Evolutionary conservation across 139 green algal species (phyloP).

Genomic region (Penium margaritaceum): DNA sequence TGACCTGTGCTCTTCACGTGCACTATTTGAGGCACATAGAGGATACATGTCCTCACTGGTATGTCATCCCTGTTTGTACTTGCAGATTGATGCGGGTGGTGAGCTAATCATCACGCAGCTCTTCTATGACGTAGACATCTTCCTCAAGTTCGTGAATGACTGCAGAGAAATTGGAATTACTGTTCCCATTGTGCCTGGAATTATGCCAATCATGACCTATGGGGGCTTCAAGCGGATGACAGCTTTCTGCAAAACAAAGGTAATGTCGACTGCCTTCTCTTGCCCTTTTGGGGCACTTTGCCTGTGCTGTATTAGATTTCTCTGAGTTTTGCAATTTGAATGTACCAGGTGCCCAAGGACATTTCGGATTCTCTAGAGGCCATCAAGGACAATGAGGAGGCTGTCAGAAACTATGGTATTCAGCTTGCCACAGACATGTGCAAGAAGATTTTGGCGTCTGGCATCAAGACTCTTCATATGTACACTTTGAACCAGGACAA

Average conservation of each 20-base stretch:
- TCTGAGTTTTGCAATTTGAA: neutral
- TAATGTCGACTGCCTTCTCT: neutral
- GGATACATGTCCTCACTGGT: neutral
- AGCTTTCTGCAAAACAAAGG: slow-evolving; percentile 85
- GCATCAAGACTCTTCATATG: slow-evolving; percentile 77
- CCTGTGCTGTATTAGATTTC: too few species aligned
- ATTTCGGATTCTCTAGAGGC: slow-evolving; percentile 70
- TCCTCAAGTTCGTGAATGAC: slow-evolving; percentile 71
- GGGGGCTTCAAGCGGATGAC: slow-evolving; percentile 97
- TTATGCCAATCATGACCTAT: slow-evolving; percentile 96
- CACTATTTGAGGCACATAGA: neutral
- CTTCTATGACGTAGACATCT: slow-evolving; percentile 87
- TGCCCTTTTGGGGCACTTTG: too few species aligned
- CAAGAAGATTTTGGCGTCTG: slow-evolving; percentile 67
- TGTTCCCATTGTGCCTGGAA: slow-evolving; percentile 84
- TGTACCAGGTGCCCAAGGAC: slow-evolving; percentile 61
- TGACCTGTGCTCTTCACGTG: neutral
- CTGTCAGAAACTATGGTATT: slow-evolving; percentile 75
- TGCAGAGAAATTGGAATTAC: slow-evolving; percentile 72
- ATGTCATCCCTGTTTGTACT: neutral
- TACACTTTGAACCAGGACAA: slow-evolving; percentile 91
- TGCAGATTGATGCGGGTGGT: slow-evolving; percentile 72
- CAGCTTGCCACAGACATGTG: slow-evolving; percentile 83
- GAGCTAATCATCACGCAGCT: slow-evolving; percentile 88
- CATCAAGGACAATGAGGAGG: slow-evolving; percentile 92